phyloP scores from a whole-genome alignment of 257 asterid species.

The Euphrasia confusa region DNA sequence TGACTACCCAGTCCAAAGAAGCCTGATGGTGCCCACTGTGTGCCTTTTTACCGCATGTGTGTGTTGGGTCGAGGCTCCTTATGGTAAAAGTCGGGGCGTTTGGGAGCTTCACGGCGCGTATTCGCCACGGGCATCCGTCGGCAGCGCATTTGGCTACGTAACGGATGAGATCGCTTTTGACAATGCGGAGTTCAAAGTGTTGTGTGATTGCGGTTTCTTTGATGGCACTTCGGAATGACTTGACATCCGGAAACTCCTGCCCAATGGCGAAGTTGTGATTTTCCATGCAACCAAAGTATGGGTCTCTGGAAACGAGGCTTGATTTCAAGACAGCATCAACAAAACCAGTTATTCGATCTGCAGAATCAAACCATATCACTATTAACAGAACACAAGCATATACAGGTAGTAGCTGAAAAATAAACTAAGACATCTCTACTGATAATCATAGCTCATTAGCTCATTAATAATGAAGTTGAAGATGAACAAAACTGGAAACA shows the following conservation, averaged over 20 bases:
- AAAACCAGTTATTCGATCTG: conserved; percentile 11
- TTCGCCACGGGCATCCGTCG: conserved; percentile 79
- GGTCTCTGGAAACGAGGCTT: background rate
- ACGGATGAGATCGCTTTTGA: conserved; percentile 67
- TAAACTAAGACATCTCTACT: no score
- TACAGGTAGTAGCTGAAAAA: background rate
- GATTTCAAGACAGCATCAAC: conserved; percentile 24
- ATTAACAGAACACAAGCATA: background rate
- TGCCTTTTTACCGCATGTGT: conserved; percentile 59
- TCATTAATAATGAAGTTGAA: background rate
- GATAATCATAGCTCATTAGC: background rate
- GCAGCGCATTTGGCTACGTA: conserved; percentile 75
- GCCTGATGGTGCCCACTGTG: conserved; percentile 79
- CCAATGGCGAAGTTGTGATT: conserved; percentile 45
- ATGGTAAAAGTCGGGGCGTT: conserved; percentile 59
- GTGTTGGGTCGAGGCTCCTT: conserved; percentile 58
- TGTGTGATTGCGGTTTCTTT: conserved; percentile 83
- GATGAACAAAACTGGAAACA: background rate
- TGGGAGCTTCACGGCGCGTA: conserved; percentile 78
- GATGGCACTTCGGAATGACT: conserved; percentile 62
- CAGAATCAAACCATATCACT: no score
- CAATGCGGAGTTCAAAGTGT: conserved; percentile 65
- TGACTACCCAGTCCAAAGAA: conserved; percentile 81
- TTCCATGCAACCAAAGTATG: conserved; percentile 43
- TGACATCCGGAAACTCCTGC: conserved; percentile 72